Evolutionary conservation across 306 rosid genomes (phyloP).

Genomic region (Dryas alaskensis): DNA sequence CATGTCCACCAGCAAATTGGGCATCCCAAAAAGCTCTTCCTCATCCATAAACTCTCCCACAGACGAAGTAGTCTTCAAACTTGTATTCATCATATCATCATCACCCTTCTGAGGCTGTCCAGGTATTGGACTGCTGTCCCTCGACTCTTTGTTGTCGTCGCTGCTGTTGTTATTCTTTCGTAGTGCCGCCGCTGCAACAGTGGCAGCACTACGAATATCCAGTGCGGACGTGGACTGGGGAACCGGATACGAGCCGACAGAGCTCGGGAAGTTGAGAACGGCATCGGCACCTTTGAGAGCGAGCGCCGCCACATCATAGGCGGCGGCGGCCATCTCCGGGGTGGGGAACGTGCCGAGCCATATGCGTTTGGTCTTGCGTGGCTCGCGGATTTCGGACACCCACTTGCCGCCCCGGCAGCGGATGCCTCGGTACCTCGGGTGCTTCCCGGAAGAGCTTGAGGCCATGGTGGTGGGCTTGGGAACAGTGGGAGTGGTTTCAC

Average conservation of each 20-base stretch:
- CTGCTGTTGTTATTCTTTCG: not conserved
- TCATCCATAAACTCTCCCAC: constrained; percentile 60
- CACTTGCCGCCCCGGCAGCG: constrained; percentile 74
- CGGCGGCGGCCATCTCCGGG: constrained; percentile 91
- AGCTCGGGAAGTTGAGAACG: constrained; percentile 60
- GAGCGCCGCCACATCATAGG: constrained; percentile 76
- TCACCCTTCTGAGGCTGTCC: not conserved
- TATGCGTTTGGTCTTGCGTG: constrained; percentile 68
- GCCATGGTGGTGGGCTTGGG: constrained; percentile 34
- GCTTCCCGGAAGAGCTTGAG: constrained; percentile 51
- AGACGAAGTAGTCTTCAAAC: not conserved
- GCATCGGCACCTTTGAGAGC: constrained; percentile 69
- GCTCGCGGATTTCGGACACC: constrained; percentile 97
- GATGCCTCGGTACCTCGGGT: constrained; percentile 62
- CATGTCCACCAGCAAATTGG: constrained; percentile 78
- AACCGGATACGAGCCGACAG: constrained; percentile 37
- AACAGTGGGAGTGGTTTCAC: not conserved
- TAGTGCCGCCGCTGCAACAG: constrained; percentile 24
- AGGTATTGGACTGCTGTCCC: not conserved
- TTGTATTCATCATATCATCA: not conserved
- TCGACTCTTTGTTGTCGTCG: not conserved
- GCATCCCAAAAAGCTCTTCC: constrained; percentile 79
- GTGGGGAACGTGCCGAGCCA: constrained; percentile 81
- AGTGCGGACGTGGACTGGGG: constrained; percentile 50
- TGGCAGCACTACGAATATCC: constrained; percentile 71